Conservation (phyloP, 768 basidiomycete species). For the Amanita polypyramis region DNA sequence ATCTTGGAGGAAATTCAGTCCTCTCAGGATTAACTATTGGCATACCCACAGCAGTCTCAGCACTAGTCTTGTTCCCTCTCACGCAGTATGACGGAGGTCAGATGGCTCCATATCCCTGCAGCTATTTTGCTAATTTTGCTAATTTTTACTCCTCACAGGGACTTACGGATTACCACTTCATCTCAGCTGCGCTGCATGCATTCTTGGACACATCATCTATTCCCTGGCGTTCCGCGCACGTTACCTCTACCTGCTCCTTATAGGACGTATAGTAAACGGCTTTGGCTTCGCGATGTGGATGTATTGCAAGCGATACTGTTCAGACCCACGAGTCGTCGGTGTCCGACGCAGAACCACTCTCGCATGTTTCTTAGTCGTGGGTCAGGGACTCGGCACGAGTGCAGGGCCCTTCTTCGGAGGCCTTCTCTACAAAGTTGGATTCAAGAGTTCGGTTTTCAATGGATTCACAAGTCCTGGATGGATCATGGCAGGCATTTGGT, state of each 20-base stretch:
- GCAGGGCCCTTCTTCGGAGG: slow-evolving; percentile 58
- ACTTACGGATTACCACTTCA: slow-evolving; percentile 44
- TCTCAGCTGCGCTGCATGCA: slow-evolving; percentile 38
- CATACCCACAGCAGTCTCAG: slow-evolving; percentile 55
- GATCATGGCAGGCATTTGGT: slow-evolving; percentile 49
- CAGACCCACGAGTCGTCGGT: slow-evolving; percentile 61
- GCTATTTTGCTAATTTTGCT: too few relatives aligned
- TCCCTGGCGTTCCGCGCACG: slow-evolving; percentile 48
- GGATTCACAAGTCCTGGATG: slow-evolving; percentile 60
- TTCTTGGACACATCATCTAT: slow-evolving; percentile 51
- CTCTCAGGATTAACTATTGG: slow-evolving; percentile 63
- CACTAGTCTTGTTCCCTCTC: slow-evolving; percentile 44
- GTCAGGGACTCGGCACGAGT: slow-evolving; percentile 52
- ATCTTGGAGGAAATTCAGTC: slow-evolving; percentile 55
- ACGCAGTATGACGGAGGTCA: slow-evolving; percentile 45
- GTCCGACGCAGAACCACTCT: slow-evolving; percentile 51
- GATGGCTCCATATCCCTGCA: not conserved
- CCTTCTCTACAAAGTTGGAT: slow-evolving; percentile 49
- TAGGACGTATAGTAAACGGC: slow-evolving; percentile 58
- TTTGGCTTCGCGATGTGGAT: slow-evolving; percentile 53
- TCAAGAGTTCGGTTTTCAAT: slow-evolving; percentile 47
- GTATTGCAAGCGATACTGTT: slow-evolving; percentile 62
- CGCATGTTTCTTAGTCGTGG: slow-evolving; percentile 51
- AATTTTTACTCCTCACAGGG: slow-evolving; percentile 30
- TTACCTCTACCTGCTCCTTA: slow-evolving; percentile 59